These are phyloP conservation scores for Citrus glauca DNA, from an alignment of 345 rosid genomes.

Conservation along the genomic window DNA sequence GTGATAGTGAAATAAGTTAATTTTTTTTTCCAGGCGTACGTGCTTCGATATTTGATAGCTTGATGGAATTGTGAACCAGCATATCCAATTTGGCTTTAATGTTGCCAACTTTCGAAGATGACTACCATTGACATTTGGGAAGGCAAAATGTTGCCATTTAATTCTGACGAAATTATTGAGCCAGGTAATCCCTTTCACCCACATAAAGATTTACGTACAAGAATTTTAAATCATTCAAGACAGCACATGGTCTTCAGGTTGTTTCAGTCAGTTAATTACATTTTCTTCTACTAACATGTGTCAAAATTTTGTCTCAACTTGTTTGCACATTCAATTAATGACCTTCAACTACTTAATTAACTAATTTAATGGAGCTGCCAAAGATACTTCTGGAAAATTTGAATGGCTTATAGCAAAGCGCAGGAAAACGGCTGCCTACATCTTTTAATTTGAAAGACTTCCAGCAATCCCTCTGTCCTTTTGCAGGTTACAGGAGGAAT, in stretches of 20 bases:
- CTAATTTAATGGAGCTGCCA: background rate
- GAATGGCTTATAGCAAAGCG: conserved; percentile 17
- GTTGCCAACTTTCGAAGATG: background rate
- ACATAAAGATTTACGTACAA: background rate
- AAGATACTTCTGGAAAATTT: background rate
- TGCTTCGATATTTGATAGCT: no score
- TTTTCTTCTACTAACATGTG: background rate
- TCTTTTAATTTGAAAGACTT: conserved; percentile 14
- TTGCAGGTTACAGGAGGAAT: conserved; percentile 22
- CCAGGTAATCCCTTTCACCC: background rate
- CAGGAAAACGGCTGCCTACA: conserved; percentile 4
- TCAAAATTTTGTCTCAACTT: background rate
- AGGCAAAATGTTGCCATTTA: background rate
- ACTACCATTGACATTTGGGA: no score
- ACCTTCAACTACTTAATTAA: conserved; percentile 12
- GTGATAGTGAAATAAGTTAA: background rate
- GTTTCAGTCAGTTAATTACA: background rate
- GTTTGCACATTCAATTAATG: background rate
- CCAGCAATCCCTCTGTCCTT: background rate
- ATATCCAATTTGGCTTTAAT: background rate
- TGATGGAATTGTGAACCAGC: background rate
- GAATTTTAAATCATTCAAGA: background rate
- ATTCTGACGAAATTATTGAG: background rate
- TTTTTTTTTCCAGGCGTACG: background rate
- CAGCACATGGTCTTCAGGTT: background rate